phyloP scores from a whole-genome alignment of 1,139 yeast genomes.

The Taphrina wiesneri region DNA sequence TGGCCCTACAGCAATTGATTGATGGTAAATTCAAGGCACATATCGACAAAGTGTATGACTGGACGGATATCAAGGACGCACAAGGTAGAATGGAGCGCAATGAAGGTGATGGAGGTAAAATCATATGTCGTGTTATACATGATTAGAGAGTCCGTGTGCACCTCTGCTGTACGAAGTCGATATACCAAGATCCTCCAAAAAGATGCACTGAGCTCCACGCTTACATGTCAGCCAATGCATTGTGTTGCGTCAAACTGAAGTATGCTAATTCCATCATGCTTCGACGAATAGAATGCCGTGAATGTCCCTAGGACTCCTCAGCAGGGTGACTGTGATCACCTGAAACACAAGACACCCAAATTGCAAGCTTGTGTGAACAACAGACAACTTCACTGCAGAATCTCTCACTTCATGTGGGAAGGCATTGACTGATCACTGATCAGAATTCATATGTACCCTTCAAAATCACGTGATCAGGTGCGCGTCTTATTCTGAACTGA shows the following conservation, averaged over 20 bases:
- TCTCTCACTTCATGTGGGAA: background rate
- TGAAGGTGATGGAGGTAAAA: conserved; percentile 44
- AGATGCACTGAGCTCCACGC: too few species aligned
- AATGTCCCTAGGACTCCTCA: too few species aligned
- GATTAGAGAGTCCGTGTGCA: background rate
- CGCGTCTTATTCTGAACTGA: background rate
- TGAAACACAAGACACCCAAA: too few species aligned
- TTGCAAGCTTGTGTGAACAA: too few species aligned
- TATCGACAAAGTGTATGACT: conserved; percentile 42
- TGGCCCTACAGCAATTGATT: conserved; percentile 42
- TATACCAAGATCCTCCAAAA: too few species aligned
- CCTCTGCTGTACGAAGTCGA: too few species aligned
- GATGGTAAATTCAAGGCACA: conserved; percentile 41
- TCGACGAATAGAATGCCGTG: too few species aligned
- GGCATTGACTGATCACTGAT: background rate
- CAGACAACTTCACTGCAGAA: background rate
- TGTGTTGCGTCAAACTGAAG: too few species aligned
- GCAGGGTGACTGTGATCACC: too few species aligned
- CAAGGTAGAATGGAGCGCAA: conserved; percentile 44
- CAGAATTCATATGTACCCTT: background rate
- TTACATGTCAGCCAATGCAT: too few species aligned
- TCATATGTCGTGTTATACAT: conserved; percentile 41
- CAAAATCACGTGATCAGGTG: background rate
- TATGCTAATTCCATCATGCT: too few species aligned
- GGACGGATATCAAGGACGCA: conserved; percentile 44